A percentile compares a stretch with the other conserved stretches of the same genome.
phyloP scores from a whole-genome alignment of 2,329 filamentous ascomycete genomes.

The Ophiocordyceps camponoti-rufipedis region DNA sequence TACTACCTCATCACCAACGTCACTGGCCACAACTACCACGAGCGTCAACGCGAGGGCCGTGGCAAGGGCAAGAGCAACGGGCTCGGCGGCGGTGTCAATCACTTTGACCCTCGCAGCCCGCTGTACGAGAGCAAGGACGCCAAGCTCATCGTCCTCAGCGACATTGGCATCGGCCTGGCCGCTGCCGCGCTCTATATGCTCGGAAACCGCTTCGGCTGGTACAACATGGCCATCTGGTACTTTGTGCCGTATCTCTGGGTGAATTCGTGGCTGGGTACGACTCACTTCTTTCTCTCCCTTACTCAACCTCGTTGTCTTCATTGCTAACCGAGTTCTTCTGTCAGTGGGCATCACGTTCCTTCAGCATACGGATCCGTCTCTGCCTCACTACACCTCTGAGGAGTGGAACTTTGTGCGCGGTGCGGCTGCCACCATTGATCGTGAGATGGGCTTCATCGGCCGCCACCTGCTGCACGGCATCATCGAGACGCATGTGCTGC shows the following conservation, averaged over 20 bases:
- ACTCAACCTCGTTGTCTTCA: slow-evolving; percentile 6
- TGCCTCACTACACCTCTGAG: slow-evolving; percentile 76
- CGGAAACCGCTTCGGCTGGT: slow-evolving; percentile 61
- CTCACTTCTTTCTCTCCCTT: neutral
- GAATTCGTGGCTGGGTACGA: slow-evolving; percentile 95
- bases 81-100: slow-evolving; percentile 65
- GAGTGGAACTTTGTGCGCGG: slow-evolving; percentile 90
- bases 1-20: slow-evolving; percentile 83
- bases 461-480: slow-evolving; percentile 86
- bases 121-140: slow-evolving; percentile 86
- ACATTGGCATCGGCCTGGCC: slow-evolving; percentile 57
- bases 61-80: slow-evolving; percentile 88
- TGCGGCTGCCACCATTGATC: slow-evolving; percentile 88
- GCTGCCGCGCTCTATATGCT: slow-evolving; percentile 45
- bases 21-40: slow-evolving; percentile 90
- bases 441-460: slow-evolving; percentile 92
- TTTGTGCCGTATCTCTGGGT: slow-evolving; percentile 91
- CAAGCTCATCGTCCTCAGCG: slow-evolving; percentile 69
- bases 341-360: slow-evolving; percentile 91
- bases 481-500: slow-evolving; percentile 92
- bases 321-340: neutral
- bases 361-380: slow-evolving; percentile 87
- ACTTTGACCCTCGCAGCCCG: slow-evolving; percentile 78
- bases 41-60: slow-evolving; percentile 79
- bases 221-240: slow-evolving; percentile 89